phyloP scores from a whole-genome alignment of 2,329 filamentous ascomycete genomes.

The Chalara sp. region DNA sequence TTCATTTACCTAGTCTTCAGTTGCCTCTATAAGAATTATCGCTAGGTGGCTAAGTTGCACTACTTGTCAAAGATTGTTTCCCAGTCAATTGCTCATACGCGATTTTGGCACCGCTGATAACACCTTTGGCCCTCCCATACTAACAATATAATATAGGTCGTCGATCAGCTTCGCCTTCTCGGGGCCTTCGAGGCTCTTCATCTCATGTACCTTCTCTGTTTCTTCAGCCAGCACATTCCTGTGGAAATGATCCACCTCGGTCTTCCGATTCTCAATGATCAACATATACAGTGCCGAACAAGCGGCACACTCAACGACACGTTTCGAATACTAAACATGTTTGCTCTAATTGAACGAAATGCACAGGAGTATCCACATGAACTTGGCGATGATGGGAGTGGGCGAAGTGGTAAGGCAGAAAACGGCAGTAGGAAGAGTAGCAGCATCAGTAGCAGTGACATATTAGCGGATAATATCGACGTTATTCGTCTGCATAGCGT shows the following conservation, averaged over 20 bases:
- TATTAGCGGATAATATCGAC: slow-evolving; percentile 39
- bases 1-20: too few relatives aligned
- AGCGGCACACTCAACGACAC: slow-evolving; percentile 34
- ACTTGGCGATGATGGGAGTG: neutral
- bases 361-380: slow-evolving; percentile 11
- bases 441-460: slow-evolving; percentile 34
- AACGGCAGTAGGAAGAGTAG: slow-evolving; percentile 1
- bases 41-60: too few relatives aligned
- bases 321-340: slow-evolving; percentile 42
- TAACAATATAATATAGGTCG: slow-evolving; percentile 18
- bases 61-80: too few relatives aligned
- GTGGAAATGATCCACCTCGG: slow-evolving; percentile 59
- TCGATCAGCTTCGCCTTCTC: slow-evolving; percentile 40
- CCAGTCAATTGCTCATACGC: too few relatives aligned
- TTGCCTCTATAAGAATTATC: too few relatives aligned
- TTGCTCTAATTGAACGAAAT: slow-evolving; percentile 44
- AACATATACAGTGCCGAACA: neutral
- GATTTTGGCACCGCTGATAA: too few relatives aligned
- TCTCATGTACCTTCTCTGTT: slow-evolving; percentile 57
- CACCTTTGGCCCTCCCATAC: too few relatives aligned
- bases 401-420: neutral
- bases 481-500: slow-evolving; percentile 44
- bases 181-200: slow-evolving; percentile 51
- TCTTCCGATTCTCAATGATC: slow-evolving; percentile 10
- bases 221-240: slow-evolving; percentile 58